A percentile compares a stretch with the other conserved stretches of the same genome.
Conservation (phyloP, 1,139 yeast species). For the Yamadazyma sp. region DNA sequence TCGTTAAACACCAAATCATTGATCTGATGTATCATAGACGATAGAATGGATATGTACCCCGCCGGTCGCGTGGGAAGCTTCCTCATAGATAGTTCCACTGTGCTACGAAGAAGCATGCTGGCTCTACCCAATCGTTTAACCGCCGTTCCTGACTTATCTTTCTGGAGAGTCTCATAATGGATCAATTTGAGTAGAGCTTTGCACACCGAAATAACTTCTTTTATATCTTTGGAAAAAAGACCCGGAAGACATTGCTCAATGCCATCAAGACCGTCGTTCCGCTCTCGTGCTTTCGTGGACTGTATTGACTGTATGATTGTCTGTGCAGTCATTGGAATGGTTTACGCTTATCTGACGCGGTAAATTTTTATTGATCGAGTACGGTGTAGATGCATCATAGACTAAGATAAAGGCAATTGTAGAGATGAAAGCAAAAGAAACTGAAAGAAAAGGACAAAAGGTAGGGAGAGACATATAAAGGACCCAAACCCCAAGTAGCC, state of each 20-base stretch:
- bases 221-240: constrained; percentile 8
- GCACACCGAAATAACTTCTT: constrained; percentile 10
- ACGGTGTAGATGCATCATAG: background rate
- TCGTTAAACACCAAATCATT: constrained; percentile 10
- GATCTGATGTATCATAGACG: constrained; percentile 6
- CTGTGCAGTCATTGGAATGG: constrained; percentile 1
- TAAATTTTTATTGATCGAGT: background rate
- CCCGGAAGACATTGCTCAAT: constrained; percentile 9
- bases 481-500: too few relatives aligned
- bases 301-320: constrained; percentile 1
- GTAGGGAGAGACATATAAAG: too few relatives aligned
- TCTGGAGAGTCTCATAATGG: constrained; percentile 8
- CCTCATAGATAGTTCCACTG: constrained; percentile 9
- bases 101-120: constrained; percentile 9
- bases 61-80: constrained; percentile 8
- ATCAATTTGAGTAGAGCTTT: constrained; percentile 11
- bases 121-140: constrained; percentile 8
- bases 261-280: constrained; percentile 14
- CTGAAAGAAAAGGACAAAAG: too few relatives aligned
- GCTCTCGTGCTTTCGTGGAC: constrained; percentile 14
- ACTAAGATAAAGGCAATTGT: too few relatives aligned
- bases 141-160: constrained; percentile 9
- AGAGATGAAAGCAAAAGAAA: too few relatives aligned
- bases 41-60: constrained; percentile 6
- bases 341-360: background rate